Evolutionary conservation across 2,329 filamentous ascomycete species (phyloP), one percentile per base, ranked within the genome.

Genomic region (Alternaria alternata): DNA sequence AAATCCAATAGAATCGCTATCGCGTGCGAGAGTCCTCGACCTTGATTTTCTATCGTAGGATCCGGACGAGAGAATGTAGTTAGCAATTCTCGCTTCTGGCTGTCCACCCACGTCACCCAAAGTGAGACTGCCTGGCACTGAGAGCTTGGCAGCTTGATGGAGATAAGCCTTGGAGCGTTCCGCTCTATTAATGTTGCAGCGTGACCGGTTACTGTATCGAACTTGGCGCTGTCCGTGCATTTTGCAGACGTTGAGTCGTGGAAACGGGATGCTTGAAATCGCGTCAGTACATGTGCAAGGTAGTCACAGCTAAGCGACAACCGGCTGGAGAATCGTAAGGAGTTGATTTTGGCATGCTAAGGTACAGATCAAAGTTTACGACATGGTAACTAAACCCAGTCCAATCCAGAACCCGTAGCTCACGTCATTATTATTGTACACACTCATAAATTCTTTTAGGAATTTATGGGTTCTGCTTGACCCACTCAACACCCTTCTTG

Each of bases 401-500:
- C 67, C 66, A 66, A 58, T 67, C 59, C 67, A 65, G 66, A 58
- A 66, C 56, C 59, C 57, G 56, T 58, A 55, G 48, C 63, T 65
- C 57, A 62, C 54, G 66, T 67, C 65, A 67, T 73, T 66, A 68
- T 63, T 73, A 70, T 64, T 75, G 65, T 73, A 75, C 73, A 74
- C 52, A 51, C 54, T 38, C 61, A 47, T 59, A 24, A 22, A 43
- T 36, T 28, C n/a, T 1, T 30, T 44, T 20, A 3, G 8, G 44
- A 54, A 61, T 66, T 63, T 74, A 76, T 59, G 81, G 81, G 81
- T 85, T 89, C 78, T 82, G 80, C 80, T 87, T 85, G 75, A 85
- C 87, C 77, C 88, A 90, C 76, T 88, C 83, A 77, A 88, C 81
- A 80, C 93, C 93, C 92, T 97, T 98, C 82, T 89, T 85, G 81